Evolutionary conservation across 331 rosid species (phyloP), one percentile per base, ranked within the genome.

Genomic region (Prunus yedoensis): DNA sequence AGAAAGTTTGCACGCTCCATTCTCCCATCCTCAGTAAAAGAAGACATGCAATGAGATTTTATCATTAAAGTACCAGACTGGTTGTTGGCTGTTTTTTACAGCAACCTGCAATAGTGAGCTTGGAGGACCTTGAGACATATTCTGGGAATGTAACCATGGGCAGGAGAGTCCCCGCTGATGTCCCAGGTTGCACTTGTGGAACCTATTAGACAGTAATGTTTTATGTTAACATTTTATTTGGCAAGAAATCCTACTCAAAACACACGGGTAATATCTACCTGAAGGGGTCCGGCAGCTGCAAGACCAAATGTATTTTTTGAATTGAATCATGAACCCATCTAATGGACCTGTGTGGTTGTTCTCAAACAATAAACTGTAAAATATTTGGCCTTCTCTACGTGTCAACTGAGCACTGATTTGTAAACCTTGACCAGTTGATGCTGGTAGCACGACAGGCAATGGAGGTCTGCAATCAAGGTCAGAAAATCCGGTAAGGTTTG

Each of bases 251-350:
- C 9, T 61, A 41, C 52, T 53, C 63, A 57, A 74, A 13, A 51
- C 2, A 17, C 4, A 27, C 5, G 68, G 27, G 27, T 10, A 74
- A 61, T 80, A 76, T 45, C 67, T 81, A 95, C 99, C 97, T 90
- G 93, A 67, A 95, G 84, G 58, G 93, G 83, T 66, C 96, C 99
- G 81, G 90, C 97, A 47, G 99, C 94, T 1, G 97, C 99, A 65
- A 95, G 90, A 69, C 99, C 99, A 76, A 95, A 95, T 12, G 96
- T 83, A 82, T 95, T 95, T 87, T 92, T 95, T 95, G 81, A 95
- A 95, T 75, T 95, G 99, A 80, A 95, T 95, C 99, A 95, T 92
- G 85, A 95, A 92, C 71, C 99, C 97, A 73, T 95, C 97, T 41
- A 95, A 90, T 67, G 94, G 87, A 82, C 72, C 85, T 92, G 96